A percentile compares a stretch with the other conserved stretches of the same genome.
Conservation (phyloP, 345 rosid species). For the Linum trigynum region DNA sequence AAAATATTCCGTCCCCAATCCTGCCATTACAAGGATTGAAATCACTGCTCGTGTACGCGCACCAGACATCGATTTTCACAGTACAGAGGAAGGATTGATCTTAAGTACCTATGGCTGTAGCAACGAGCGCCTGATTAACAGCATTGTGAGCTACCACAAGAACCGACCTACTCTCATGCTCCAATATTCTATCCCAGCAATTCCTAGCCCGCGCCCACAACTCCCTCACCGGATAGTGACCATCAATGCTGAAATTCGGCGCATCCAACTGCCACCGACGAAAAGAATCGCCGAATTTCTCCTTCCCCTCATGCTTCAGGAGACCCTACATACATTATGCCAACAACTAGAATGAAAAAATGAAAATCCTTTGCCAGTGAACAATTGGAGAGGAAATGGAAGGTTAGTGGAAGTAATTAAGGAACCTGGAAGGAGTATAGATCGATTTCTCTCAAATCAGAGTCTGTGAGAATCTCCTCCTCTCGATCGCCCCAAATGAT, state of each 20-base stretch:
- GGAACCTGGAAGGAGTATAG: conserved; percentile 79
- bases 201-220: conserved; percentile 70
- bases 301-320: conserved; percentile 74
- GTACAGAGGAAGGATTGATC: conserved; percentile 5
- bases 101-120: conserved; percentile 66
- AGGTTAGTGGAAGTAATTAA: not conserved
- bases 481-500: conserved; percentile 71
- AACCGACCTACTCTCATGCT: conserved; percentile 67
- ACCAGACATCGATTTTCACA: not conserved
- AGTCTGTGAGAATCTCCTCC: conserved; percentile 49
- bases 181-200: conserved; percentile 61
- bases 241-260: conserved; percentile 68
- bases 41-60: not conserved
- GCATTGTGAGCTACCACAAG: conserved; percentile 99
- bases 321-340: conserved; percentile 45
- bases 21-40: conserved; percentile 20
- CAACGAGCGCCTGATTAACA: conserved; percentile 85
- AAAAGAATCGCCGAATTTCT: conserved; percentile 66
- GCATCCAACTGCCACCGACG: conserved; percentile 81
- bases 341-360: conserved; percentile 1
- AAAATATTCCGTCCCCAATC: conserved; percentile 71
- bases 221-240: conserved; percentile 83
- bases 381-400: not conserved
- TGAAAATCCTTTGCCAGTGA: not conserved
- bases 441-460: conserved; percentile 80